Base-by-base conservation (phyloP, 2,329 filamentous ascomycete species). In the Zymoseptoria crescenta region DNA sequence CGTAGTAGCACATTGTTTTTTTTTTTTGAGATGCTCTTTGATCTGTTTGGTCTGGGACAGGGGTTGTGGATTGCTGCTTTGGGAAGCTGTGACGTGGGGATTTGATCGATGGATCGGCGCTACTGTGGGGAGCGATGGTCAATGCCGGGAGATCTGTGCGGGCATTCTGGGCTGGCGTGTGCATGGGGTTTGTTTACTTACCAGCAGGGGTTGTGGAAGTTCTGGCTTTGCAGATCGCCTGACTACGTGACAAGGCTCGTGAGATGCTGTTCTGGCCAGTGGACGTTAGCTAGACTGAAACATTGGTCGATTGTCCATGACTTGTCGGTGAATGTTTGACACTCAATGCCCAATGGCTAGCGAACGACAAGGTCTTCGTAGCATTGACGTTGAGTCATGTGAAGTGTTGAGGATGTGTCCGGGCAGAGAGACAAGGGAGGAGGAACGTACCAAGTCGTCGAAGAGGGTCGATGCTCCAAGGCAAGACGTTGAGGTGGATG, bases 1-100 rank as follows among this genome's bases (percentile, higher is more conserved):
- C 91, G 80, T 92, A 97, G 81, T 94, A 96, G 80, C 93, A 96
- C 93, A 97, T 96, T 55, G 57, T 70, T 52, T 50, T 51, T 29
- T 55, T 21, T 57, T 20, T 60, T 56, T 48, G n/a, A 41, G 68
- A 72, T 81, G 77, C 68, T 70, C 8, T 1, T 16, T 6, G 28
- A 51, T 16, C 28, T 9, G 28, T 50, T n/a, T 30, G 16, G 29
- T 56, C 41, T 7, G 52, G 28, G 59, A 45, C 49, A 27, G 48
- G 41, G 49, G 55, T 21, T 28, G 45, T 27, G 27, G 30, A 29
- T 49, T 50, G 51, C 30, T 48, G 55, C 30, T 49, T 52, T 57
- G 51, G 48, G 49, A 53, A 21, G 53, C 52, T 56, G 27, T 24
- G 57, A 50, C 48, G n/a, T 21, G 56, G 19, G 8, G n/a, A n/a